Percentiles rank a stretch among this genome's conserved stretches.
phyloP scores from a whole-genome alignment of 805 yeast genomes.

The Saccharomycopsis fibuligera region DNA sequence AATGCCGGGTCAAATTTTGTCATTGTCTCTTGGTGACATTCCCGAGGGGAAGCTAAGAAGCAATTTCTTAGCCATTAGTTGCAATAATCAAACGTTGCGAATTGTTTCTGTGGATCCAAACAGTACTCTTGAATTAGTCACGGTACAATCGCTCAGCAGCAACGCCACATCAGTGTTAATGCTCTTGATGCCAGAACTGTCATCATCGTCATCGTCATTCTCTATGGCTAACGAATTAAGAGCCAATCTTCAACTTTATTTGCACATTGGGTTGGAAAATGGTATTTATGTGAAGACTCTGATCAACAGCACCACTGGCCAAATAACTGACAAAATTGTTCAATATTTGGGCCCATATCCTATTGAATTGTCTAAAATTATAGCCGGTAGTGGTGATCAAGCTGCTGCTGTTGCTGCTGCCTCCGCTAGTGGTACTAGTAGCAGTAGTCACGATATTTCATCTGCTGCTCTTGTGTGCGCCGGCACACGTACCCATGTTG shows the following conservation, averaged over 20 bases:
- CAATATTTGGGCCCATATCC: slow-evolving; percentile 70
- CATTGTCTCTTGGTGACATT: slow-evolving; percentile 42
- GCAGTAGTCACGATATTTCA: not conserved
- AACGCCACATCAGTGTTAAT: slow-evolving; percentile 39
- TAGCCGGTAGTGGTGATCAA: slow-evolving; percentile 28
- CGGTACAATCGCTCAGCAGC: slow-evolving; percentile 56
- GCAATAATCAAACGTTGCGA: slow-evolving; percentile 63
- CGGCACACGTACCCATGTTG: slow-evolving; percentile 24
- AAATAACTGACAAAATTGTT: slow-evolving; percentile 54
- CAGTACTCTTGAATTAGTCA: slow-evolving; percentile 50
- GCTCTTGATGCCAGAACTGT: slow-evolving; percentile 29
- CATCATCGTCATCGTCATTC: too few relatives aligned
- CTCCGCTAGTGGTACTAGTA: not conserved
- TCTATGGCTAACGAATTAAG: slow-evolving; percentile 12
- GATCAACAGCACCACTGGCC: slow-evolving; percentile 55
- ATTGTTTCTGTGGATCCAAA: slow-evolving; percentile 57
- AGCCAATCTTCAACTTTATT: slow-evolving; percentile 26
- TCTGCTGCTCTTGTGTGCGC: not conserved
- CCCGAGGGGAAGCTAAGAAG: slow-evolving; percentile 43
- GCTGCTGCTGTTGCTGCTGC: slow-evolving; percentile 23
- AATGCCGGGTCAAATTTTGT: slow-evolving; percentile 43
- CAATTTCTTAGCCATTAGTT: slow-evolving; percentile 61
- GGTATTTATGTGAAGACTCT: slow-evolving; percentile 70
- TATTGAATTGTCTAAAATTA: slow-evolving; percentile 41
- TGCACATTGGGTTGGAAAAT: slow-evolving; percentile 77